Conservation (phyloP, 2,329 filamentous ascomycete species). For the Alternaria tenuissima region DNA sequence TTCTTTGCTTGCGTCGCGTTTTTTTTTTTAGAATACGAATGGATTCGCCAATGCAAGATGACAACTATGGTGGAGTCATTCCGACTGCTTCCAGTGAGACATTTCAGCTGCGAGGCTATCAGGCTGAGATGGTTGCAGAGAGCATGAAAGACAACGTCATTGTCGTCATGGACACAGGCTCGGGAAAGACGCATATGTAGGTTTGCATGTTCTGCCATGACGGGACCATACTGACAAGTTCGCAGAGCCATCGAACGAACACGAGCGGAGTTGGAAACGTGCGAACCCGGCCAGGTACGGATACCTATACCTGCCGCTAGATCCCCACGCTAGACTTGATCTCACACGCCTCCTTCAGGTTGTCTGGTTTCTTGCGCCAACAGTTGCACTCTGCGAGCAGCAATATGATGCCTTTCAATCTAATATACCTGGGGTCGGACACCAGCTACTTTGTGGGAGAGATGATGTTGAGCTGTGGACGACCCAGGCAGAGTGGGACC, state of each 20-base stretch:
- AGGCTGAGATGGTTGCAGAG: slow-evolving; percentile 59
- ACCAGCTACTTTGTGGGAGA: slow-evolving; percentile 70
- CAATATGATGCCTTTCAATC: slow-evolving; percentile 49
- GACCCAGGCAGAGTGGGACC: slow-evolving; percentile 71
- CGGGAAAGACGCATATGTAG: slow-evolving; percentile 59
- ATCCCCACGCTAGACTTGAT: slow-evolving; percentile 1
- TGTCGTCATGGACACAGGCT: slow-evolving; percentile 60
- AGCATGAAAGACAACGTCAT: slow-evolving; percentile 57
- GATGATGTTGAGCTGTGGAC: slow-evolving; percentile 79
- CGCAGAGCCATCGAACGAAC: slow-evolving; percentile 56
- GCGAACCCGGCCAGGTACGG: slow-evolving; percentile 46
- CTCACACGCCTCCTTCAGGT: slow-evolving; percentile 24
- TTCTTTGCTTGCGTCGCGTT: neutral
- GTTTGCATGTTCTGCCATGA: neutral
- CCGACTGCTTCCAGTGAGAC: slow-evolving; percentile 13
- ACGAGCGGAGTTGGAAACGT: slow-evolving; percentile 53
- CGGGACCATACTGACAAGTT: slow-evolving; percentile 15
- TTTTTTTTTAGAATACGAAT: neutral
- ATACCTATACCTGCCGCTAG: neutral
- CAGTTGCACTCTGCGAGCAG: slow-evolving; percentile 56
- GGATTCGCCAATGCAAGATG: slow-evolving; percentile 6
- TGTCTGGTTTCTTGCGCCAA: slow-evolving; percentile 59
- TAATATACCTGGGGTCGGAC: slow-evolving; percentile 59
- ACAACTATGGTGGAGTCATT: slow-evolving; percentile 10
- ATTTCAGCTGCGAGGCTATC: slow-evolving; percentile 55